phyloP scores from a whole-genome alignment of 441 rosid species.

The Theobroma grandiflorum region DNA sequence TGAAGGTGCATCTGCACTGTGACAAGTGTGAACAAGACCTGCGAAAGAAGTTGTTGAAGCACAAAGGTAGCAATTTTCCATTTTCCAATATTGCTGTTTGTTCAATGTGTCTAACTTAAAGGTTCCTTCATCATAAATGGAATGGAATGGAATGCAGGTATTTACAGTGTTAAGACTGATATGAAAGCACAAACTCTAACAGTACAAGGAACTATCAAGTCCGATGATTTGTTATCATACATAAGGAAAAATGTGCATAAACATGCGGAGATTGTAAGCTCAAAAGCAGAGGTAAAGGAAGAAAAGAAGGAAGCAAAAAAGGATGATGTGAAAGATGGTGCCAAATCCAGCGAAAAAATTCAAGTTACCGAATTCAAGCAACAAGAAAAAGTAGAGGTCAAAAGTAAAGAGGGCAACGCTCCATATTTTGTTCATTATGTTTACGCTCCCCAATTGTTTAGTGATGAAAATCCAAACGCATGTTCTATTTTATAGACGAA shows the following conservation, averaged over 20 bases:
- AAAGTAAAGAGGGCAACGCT: conserved; percentile 35
- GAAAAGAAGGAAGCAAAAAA: conserved; percentile 28
- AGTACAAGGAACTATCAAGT: conserved; percentile 68
- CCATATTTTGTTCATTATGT: conserved; percentile 66
- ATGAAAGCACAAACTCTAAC: conserved; percentile 67
- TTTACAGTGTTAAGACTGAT: conserved; percentile 68
- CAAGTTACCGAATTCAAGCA: conserved; percentile 34
- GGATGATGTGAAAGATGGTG: conserved; percentile 35
- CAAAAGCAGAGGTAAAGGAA: conserved; percentile 45
- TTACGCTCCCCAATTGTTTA: conserved; percentile 62
- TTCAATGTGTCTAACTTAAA: not conserved
- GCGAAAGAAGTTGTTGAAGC: conserved; percentile 54
- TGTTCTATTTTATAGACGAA: conserved; percentile 45
- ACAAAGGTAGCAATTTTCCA: conserved; percentile 52
- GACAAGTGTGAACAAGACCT: conserved; percentile 71
- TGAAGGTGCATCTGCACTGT: conserved; percentile 80
- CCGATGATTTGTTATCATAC: conserved; percentile 59
- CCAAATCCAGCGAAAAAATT: conserved; percentile 27
- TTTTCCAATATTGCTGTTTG: not conserved
- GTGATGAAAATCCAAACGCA: conserved; percentile 71
- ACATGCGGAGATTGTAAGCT: conserved; percentile 66
- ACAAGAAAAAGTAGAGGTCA: conserved; percentile 45
- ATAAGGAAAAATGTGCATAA: conserved; percentile 65
- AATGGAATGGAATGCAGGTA: conserved; percentile 44
- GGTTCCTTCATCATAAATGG: not conserved